Evolutionary conservation across 768 basidiomycete species (phyloP).

Genomic region (Hygrocybe punicea): DNA sequence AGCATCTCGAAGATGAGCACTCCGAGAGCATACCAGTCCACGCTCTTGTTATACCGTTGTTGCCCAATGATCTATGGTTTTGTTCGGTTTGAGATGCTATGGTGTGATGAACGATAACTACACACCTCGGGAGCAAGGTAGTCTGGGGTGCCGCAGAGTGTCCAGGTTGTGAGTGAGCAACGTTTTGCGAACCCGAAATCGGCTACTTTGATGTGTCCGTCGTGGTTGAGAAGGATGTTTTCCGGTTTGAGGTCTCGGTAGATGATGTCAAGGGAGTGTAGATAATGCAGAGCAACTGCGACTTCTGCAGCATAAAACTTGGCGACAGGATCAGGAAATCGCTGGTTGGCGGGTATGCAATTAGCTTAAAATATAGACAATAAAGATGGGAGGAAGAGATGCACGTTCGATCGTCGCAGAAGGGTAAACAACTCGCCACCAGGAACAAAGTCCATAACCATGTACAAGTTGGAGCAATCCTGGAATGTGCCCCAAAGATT

Average conservation of each 20-base stretch:
- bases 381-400: constrained; percentile 21
- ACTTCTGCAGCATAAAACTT: constrained; percentile 98
- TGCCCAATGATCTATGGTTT: constrained; percentile 68
- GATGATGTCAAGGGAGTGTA: constrained; percentile 84
- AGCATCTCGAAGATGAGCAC: constrained; percentile 98
- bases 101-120: constrained; percentile 11
- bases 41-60: constrained; percentile 89
- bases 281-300: constrained; percentile 84
- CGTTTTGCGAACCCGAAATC: constrained; percentile 96
- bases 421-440: constrained; percentile 97
- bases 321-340: constrained; percentile 95
- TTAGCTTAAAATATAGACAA: neutral
- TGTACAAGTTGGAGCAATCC: constrained; percentile 88
- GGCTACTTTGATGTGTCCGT: constrained; percentile 95
- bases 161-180: constrained; percentile 87
- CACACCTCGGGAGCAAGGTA: constrained; percentile 86
- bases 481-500: constrained; percentile 97
- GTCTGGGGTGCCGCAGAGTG: constrained; percentile 92
- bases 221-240: constrained; percentile 88
- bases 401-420: constrained; percentile 81
- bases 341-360: constrained; percentile 39
- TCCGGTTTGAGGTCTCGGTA: constrained; percentile 98
- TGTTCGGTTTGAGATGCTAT: neutral
- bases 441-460: constrained; percentile 96
- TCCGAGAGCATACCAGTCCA: constrained; percentile 98